Percentiles rank a stretch among this genome's conserved stretches.
phyloP scores from a whole-genome alignment of 225 moss, liverwort and hornwort genomes.

The Pleurozium schreberi region DNA sequence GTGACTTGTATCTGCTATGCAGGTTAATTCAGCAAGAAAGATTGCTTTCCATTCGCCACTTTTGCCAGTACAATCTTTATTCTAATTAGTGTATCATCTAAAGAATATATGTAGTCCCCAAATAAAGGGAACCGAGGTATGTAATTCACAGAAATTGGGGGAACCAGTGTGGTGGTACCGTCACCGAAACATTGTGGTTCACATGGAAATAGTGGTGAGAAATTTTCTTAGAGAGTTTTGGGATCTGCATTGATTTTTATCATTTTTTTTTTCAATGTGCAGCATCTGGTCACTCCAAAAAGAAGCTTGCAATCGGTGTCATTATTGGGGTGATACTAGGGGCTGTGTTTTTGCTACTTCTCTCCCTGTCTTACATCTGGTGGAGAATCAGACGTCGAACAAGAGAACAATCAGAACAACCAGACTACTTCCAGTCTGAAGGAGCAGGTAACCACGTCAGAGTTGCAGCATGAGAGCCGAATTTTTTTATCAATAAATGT shows the following conservation, averaged over 20 bases:
- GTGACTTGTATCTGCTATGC: slow-evolving; percentile 15
- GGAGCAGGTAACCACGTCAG: not conserved
- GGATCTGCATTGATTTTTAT: not conserved
- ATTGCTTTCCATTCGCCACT: not conserved
- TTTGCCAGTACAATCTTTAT: not conserved
- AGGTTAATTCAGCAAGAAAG: slow-evolving; percentile 1
- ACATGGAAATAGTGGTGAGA: not conserved
- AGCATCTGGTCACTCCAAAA: not conserved
- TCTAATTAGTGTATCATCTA: not conserved
- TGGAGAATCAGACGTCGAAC: not conserved
- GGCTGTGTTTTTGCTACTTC: not conserved
- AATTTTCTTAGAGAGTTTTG: not conserved
- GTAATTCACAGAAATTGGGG: not conserved
- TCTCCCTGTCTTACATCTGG: not conserved
- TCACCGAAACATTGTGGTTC: not conserved
- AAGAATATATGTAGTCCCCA: not conserved
- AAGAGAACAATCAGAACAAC: not conserved
- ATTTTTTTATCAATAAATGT: not conserved
- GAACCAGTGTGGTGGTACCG: too few species aligned
- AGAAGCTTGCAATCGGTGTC: not conserved
- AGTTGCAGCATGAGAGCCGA: not conserved
- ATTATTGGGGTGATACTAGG: not conserved
- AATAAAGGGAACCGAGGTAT: not conserved
- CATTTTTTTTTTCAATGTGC: not conserved
- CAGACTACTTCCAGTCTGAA: slow-evolving; percentile 7